Conservation (phyloP, 2,329 filamentous ascomycete species). For the Exophiala viscosa region DNA sequence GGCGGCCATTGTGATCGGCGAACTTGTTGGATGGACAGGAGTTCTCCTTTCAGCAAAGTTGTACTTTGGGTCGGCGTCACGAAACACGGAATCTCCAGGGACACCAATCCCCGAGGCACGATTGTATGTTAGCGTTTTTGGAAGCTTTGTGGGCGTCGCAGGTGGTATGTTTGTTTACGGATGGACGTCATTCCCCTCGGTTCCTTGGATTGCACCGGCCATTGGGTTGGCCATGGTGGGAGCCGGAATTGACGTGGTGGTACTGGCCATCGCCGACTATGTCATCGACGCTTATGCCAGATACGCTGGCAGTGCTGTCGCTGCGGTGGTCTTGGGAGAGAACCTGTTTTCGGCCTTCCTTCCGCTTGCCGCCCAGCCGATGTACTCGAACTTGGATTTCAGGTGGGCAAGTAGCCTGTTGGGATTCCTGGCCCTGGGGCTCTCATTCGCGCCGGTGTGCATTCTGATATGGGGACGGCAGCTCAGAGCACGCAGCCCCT, state of each 20-base stretch:
- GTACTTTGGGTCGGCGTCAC: constrained; percentile 39
- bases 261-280: constrained; percentile 47
- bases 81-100: constrained; percentile 38
- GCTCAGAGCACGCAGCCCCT: constrained; percentile 12
- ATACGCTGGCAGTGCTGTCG: constrained; percentile 50
- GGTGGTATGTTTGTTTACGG: constrained; percentile 52
- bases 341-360: constrained; percentile 49
- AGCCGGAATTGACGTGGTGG: constrained; percentile 47
- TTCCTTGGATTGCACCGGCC: constrained; percentile 49
- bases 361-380: constrained; percentile 45
- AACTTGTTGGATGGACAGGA: constrained; percentile 40
- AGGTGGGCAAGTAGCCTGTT: constrained; percentile 49
- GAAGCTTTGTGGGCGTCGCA: constrained; percentile 45
- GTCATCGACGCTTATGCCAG: constrained; percentile 49
- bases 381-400: constrained; percentile 49
- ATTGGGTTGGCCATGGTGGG: constrained; percentile 49
- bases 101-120: constrained; percentile 42
- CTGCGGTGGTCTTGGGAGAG: constrained; percentile 48
- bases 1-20: constrained; percentile 44
- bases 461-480: constrained; percentile 8
- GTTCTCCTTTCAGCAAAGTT: constrained; percentile 50
- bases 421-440: constrained; percentile 41
- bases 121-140: constrained; percentile 42
- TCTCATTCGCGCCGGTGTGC: constrained; percentile 44
- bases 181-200: constrained; percentile 43